A percentile compares a stretch with the other conserved stretches of the same genome.
phyloP scores from a whole-genome alignment of 441 rosid species.

The Arabidopsis hybrid region DNA sequence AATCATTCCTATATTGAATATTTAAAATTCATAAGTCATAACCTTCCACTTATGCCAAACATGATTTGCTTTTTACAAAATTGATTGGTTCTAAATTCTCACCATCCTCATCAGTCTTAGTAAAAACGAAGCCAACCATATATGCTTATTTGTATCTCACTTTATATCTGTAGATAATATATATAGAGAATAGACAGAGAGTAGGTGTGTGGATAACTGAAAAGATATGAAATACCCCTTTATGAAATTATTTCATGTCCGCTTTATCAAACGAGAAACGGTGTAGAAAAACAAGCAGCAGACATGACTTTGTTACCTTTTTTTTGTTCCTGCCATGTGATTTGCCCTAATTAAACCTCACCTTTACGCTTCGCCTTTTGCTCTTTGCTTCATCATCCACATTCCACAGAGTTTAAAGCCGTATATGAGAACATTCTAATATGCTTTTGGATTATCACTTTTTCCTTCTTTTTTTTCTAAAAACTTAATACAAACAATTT shows the following conservation, averaged over 20 bases:
- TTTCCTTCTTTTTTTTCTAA: no score
- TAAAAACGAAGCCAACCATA: not conserved
- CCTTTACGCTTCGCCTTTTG: slow-evolving; percentile 41
- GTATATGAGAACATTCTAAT: not conserved
- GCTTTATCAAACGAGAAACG: slow-evolving; percentile 13
- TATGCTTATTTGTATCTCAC: not conserved
- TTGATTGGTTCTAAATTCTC: not conserved
- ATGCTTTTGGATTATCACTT: slow-evolving; percentile 11
- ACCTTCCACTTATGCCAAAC: not conserved
- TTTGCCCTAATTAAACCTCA: slow-evolving; percentile 38
- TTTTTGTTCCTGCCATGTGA: slow-evolving; percentile 25
- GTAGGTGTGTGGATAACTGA: slow-evolving; percentile 5
- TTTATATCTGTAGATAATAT: not conserved
- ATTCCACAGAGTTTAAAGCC: slow-evolving; percentile 23
- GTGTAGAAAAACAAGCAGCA: not conserved
- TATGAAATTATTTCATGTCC: slow-evolving; percentile 14
- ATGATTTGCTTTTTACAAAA: not conserved
- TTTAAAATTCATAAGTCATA: not conserved
- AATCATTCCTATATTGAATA: not conserved
- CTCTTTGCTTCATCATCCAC: slow-evolving; percentile 32
- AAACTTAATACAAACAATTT: no score
- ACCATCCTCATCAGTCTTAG: not conserved
- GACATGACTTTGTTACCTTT: slow-evolving; percentile 26
- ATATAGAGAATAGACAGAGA: not conserved
- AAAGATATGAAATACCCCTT: not conserved